Base-by-base conservation (phyloP, 441 rosid species). In the Arabidopsis hybrid region DNA sequence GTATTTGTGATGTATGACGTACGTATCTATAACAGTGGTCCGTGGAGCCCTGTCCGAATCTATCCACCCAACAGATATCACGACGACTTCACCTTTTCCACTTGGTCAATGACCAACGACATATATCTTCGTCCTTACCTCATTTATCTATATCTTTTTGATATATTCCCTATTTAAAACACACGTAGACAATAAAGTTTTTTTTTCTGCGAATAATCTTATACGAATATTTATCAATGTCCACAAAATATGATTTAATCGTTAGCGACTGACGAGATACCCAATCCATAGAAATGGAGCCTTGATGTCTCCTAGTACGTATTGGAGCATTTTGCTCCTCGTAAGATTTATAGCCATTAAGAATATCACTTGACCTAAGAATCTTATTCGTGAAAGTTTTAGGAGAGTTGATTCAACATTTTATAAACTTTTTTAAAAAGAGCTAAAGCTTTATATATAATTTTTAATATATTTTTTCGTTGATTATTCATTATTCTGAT, bases 41-140 rank as follows among this genome's bases (percentile, higher is more conserved):
- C 66, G 60, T 76, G 71, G 71, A 77, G 76, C 62, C 72, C 40
- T 71, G 76, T 71, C 80, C 67, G 76, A 70, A 77, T 71, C 76
- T 18, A 71, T 71, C 76, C 72, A 70, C 80, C 43, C 65, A 76
- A 63, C 58, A 58, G 43, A 63, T 34, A 76, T 76, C 67, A 76
- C 71, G 56, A 76, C 71, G 56, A 64, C 39, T 76, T 38, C 26
- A 70, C 55, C 71, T 70, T 76, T 71, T 47, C 72, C 50, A 64
- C 62, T 77, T 77, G 80, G 80, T 77, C 80, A 77, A 40, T 77
- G 76, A 71, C 72, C 58, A 70, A 38, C 38, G 56, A 60, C 74
- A 69, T 26, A 26, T 26, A 26, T 69, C 51, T 52, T 4, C 62
- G 53, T 53, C 59, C 12, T 47, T 45, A 61, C 70, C 65, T 47